These are phyloP conservation scores for Ramalina peruviana DNA, from an alignment of 495 filamentous ascomycete genomes.

Conservation along the genomic window DNA sequence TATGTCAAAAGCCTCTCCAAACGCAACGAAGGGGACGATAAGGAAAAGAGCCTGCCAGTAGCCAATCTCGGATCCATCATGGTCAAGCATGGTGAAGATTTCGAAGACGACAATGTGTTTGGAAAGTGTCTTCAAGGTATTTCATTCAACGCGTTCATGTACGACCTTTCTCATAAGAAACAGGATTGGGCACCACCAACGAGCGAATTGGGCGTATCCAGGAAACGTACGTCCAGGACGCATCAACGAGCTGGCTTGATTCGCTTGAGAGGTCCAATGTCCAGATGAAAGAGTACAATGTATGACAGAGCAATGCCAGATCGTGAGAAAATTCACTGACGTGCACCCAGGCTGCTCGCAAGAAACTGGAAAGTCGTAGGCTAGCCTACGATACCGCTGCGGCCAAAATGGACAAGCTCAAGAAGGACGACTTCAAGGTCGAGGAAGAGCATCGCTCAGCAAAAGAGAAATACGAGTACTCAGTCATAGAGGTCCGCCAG, in stretches of 20 bases:
- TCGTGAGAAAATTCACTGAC: constrained; percentile 1
- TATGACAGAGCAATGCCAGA: constrained; percentile 20
- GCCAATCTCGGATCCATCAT: constrained; percentile 75
- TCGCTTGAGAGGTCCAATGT: constrained; percentile 76
- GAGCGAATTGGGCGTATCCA: constrained; percentile 81
- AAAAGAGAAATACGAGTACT: constrained; percentile 94
- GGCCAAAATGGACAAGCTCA: constrained; percentile 84
- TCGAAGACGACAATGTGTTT: constrained; percentile 82
- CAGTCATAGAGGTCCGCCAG: constrained; percentile 80
- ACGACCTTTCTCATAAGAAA: not conserved
- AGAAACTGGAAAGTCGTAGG: constrained; percentile 86
- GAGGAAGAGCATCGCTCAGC: constrained; percentile 87
- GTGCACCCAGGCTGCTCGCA: constrained; percentile 52
- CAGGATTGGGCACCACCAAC: constrained; percentile 70
- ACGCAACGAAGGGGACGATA: constrained; percentile 68
- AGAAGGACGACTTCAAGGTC: constrained; percentile 81
- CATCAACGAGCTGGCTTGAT: constrained; percentile 82
- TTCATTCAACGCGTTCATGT: constrained; percentile 15
- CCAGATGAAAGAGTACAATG: constrained; percentile 98
- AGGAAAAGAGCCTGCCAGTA: constrained; percentile 71
- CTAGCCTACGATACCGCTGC: constrained; percentile 85
- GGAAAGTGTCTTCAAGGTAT: constrained; percentile 73
- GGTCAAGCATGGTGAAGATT: constrained; percentile 87
- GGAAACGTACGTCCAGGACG: constrained; percentile 68
- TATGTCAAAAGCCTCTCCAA: constrained; percentile 90